These are phyloP conservation scores for Withania somnifera DNA, from an alignment of 305 asterid species.

Conservation along the genomic window DNA sequence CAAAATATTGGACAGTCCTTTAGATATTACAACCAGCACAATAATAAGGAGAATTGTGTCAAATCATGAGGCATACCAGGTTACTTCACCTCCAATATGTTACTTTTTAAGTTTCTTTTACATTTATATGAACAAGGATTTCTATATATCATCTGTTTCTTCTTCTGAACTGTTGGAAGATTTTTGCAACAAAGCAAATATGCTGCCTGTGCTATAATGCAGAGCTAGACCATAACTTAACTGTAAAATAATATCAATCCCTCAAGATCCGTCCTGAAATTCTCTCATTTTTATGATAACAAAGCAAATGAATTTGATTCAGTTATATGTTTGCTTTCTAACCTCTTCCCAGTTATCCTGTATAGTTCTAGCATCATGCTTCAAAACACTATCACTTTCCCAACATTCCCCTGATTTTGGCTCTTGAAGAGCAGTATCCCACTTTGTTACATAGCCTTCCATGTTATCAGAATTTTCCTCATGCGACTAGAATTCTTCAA, in stretches of 20 bases:
- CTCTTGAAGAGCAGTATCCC: neutral
- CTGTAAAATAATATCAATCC: neutral
- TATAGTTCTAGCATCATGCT: neutral
- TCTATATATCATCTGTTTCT: too few relatives aligned
- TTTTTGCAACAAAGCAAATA: neutral
- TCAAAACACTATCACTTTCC: neutral
- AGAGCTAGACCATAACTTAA: neutral
- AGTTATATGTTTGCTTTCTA: neutral
- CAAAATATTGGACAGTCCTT: slow-evolving; percentile 72
- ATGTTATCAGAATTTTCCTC: neutral
- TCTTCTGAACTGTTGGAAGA: too few relatives aligned
- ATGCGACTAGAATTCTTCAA: neutral
- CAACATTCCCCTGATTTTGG: neutral
- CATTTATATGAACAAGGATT: neutral
- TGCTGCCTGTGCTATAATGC: neutral
- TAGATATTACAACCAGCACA: slow-evolving; percentile 89
- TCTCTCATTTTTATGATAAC: neutral
- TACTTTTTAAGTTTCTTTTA: neutral
- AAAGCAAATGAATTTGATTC: neutral
- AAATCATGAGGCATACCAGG: slow-evolving; percentile 95
- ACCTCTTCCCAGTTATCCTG: neutral
- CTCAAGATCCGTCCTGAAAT: neutral
- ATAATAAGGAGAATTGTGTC: slow-evolving; percentile 90
- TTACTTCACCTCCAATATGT: slow-evolving; percentile 11
- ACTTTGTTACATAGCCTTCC: neutral